These are phyloP conservation scores for Hippophae gyantsensis DNA, from an alignment of 306 rosid genomes.

Conservation along the genomic window DNA sequence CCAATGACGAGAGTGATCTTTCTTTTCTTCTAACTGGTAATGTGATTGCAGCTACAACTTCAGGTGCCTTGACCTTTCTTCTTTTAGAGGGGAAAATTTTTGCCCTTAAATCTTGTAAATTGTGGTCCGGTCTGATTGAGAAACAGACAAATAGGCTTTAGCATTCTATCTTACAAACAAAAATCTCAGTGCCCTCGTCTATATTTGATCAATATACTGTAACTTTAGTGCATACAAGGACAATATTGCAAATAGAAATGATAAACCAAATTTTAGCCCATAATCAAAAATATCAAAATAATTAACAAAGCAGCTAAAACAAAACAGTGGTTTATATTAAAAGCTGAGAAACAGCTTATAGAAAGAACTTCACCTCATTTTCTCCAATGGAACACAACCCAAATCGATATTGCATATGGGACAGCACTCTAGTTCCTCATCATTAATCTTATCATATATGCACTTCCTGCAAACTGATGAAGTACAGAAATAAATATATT, in stretches of 20 bases:
- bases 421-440: slow-evolving; percentile 53
- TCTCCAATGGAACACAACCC: slow-evolving; percentile 53
- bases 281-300: neutral
- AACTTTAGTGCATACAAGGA: slow-evolving; percentile 1
- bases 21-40: slow-evolving; percentile 82
- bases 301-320: neutral
- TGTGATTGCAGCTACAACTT: slow-evolving; percentile 38
- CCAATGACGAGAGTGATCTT: slow-evolving; percentile 89
- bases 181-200: neutral
- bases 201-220: slow-evolving; percentile 11
- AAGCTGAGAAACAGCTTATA: slow-evolving; percentile 3
- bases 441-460: slow-evolving; percentile 45
- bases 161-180: neutral
- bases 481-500: slow-evolving; percentile 11
- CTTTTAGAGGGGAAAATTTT: slow-evolving; percentile 71
- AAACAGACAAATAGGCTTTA: slow-evolving; percentile 17
- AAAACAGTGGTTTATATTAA: too few relatives aligned
- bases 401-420: slow-evolving; percentile 63
- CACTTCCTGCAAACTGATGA: slow-evolving; percentile 89
- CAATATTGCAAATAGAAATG: too few relatives aligned
- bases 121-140: slow-evolving; percentile 83
- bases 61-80: slow-evolving; percentile 55
- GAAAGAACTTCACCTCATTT: slow-evolving; percentile 45
- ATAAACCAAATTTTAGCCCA: too few relatives aligned
- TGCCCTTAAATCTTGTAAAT: slow-evolving; percentile 73